Conservation (phyloP, 2,329 filamentous ascomycete species). For the Penicillium crustosum region DNA sequence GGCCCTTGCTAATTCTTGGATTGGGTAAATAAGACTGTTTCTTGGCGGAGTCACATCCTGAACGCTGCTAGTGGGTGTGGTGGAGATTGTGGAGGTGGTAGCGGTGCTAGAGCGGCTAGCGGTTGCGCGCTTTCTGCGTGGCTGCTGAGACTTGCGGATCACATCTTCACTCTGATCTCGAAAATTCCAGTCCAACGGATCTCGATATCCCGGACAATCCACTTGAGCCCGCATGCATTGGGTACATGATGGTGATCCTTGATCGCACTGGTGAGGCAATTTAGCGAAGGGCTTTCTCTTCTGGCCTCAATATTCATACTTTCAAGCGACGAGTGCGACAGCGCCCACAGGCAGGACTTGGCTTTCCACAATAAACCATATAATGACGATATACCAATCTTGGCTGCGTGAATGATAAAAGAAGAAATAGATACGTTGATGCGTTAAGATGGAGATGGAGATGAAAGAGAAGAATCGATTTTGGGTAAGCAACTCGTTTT, state of each 20-base stretch:
- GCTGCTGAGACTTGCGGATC: constrained; percentile 1
- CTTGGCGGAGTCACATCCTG: not conserved
- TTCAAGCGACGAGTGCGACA: constrained; percentile 16
- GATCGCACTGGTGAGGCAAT: constrained; percentile 11
- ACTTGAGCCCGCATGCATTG: constrained; percentile 11
- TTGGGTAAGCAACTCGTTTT: not conserved
- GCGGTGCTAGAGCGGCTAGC: not conserved
- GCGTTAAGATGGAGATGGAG: not conserved
- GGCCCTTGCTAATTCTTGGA: constrained; percentile 6
- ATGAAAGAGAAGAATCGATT: not conserved
- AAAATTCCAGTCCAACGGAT: not conserved
- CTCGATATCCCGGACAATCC: constrained; percentile 15
- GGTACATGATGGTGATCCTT: constrained; percentile 9
- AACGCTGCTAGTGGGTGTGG: not conserved
- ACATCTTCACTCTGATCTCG: constrained; percentile 12
- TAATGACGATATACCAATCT: not conserved
- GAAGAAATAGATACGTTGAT: not conserved
- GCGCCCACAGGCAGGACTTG: constrained; percentile 13
- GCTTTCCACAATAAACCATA: constrained; percentile 19
- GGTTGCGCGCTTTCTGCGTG: not conserved
- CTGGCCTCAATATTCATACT: not conserved
- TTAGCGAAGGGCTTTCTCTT: not conserved
- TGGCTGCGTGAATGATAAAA: not conserved
- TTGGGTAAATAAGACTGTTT: not conserved
- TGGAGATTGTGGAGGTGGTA: too few species aligned